A percentile compares a stretch with the other conserved stretches of the same genome.
These are phyloP conservation scores for Aspergillus jensenii DNA, from an alignment of 2,329 filamentous ascomycete species.

Conservation along the genomic window DNA sequence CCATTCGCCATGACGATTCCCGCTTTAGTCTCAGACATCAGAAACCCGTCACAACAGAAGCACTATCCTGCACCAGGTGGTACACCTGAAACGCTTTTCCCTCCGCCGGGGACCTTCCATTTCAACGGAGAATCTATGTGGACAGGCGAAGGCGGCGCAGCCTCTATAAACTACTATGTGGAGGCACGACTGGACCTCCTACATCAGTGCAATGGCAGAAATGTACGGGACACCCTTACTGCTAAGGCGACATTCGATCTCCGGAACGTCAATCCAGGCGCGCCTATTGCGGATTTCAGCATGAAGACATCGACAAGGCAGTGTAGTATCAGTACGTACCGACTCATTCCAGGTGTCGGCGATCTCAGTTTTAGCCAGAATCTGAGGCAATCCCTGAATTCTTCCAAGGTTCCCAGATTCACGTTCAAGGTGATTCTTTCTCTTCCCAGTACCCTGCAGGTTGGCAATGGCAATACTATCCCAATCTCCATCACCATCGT, in stretches of 20 bases:
- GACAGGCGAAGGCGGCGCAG: background rate
- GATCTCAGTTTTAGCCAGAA: slow-evolving; percentile 2
- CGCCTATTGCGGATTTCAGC: slow-evolving; percentile 2
- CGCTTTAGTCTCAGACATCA: background rate
- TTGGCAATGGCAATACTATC: background rate
- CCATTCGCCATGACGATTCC: slow-evolving; percentile 4
- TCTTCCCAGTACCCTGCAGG: background rate
- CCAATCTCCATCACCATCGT: background rate
- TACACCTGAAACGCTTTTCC: background rate
- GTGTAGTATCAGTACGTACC: background rate
- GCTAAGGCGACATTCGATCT: background rate
- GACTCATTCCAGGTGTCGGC: background rate
- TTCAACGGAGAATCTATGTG: background rate
- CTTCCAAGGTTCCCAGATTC: background rate
- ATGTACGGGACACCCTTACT: background rate
- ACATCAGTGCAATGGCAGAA: background rate
- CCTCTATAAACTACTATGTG: background rate
- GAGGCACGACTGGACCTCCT: background rate
- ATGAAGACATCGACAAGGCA: background rate
- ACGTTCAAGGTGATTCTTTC: background rate
- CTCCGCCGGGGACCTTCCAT: background rate
- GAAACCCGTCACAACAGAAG: background rate
- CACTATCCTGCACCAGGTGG: background rate
- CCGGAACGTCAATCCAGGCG: background rate
- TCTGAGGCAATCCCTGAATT: background rate